These are phyloP conservation scores for Collybia nuda DNA, from an alignment of 768 basidiomycete species.

Conservation along the genomic window DNA sequence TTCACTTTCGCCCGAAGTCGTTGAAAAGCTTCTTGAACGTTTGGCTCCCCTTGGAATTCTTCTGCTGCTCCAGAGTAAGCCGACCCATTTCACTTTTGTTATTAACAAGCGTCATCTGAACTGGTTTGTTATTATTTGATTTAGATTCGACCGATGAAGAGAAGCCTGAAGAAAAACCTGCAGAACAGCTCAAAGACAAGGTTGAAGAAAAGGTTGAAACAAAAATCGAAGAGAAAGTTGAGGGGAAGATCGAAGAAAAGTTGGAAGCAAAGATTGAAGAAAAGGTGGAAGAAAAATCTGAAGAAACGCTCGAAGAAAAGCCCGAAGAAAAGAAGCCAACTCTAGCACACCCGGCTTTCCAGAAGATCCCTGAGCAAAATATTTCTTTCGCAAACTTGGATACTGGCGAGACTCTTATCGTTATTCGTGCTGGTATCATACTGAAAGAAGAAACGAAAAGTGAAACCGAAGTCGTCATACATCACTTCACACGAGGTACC, in stretches of 20 bases:
- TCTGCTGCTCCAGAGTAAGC: constrained; percentile 1
- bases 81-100: neutral
- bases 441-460: neutral
- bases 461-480: neutral
- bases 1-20: neutral
- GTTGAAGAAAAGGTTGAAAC: no score
- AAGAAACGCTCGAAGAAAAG: no score
- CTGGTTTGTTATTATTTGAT: no score
- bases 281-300: no score
- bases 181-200: no score
- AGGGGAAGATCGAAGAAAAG: no score
- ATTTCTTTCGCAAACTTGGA: neutral
- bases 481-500: constrained; percentile 1
- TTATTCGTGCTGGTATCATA: neutral
- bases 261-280: no score
- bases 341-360: neutral
- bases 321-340: no score
- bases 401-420: neutral
- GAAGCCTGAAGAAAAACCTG: no score
- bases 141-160: no score
- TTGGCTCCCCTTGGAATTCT: constrained; percentile 6
- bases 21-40: constrained; percentile 3
- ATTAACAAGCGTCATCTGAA: no score
- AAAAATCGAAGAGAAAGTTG: no score
- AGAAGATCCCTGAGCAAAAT: neutral